Evolutionary conservation across 1,139 yeast genomes (phyloP).

Genomic region (Yamadazyma oceani): DNA sequence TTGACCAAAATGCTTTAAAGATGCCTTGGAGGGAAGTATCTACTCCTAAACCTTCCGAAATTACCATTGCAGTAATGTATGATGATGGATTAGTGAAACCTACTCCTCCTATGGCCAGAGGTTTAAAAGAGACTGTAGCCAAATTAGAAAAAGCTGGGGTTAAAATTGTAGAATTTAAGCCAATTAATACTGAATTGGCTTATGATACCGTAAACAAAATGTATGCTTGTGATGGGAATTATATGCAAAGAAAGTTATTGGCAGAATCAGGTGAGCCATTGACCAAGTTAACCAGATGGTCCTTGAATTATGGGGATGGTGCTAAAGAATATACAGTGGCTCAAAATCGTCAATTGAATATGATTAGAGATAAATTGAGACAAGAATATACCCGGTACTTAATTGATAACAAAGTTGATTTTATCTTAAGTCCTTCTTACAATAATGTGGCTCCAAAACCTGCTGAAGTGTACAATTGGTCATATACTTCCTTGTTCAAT

Average conservation of each 20-base stretch:
- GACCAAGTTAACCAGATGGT: slow-evolving; percentile 58
- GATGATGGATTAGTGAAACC: slow-evolving; percentile 40
- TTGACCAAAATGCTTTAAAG: slow-evolving; percentile 55
- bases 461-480: slow-evolving; percentile 69
- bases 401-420: slow-evolving; percentile 59
- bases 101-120: slow-evolving; percentile 59
- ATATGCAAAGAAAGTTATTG: slow-evolving; percentile 49
- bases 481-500: slow-evolving; percentile 70
- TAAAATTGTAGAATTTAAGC: slow-evolving; percentile 44
- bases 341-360: slow-evolving; percentile 51
- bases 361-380: slow-evolving; percentile 54
- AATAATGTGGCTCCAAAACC: slow-evolving; percentile 73
- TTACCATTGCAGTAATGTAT: slow-evolving; percentile 40
- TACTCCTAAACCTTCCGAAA: slow-evolving; percentile 38
- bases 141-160: slow-evolving; percentile 34
- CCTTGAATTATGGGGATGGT: slow-evolving; percentile 59
- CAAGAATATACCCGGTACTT: slow-evolving; percentile 53
- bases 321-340: slow-evolving; percentile 38
- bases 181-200: slow-evolving; percentile 51
- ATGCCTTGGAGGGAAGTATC: slow-evolving; percentile 63
- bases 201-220: slow-evolving; percentile 49
- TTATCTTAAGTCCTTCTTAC: slow-evolving; percentile 66
- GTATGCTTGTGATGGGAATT: slow-evolving; percentile 63
- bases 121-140: slow-evolving; percentile 25
- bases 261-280: slow-evolving; percentile 69